Conservation (phyloP, 2,329 filamentous ascomycete species). For the Gnomoniopsis sp. region DNA sequence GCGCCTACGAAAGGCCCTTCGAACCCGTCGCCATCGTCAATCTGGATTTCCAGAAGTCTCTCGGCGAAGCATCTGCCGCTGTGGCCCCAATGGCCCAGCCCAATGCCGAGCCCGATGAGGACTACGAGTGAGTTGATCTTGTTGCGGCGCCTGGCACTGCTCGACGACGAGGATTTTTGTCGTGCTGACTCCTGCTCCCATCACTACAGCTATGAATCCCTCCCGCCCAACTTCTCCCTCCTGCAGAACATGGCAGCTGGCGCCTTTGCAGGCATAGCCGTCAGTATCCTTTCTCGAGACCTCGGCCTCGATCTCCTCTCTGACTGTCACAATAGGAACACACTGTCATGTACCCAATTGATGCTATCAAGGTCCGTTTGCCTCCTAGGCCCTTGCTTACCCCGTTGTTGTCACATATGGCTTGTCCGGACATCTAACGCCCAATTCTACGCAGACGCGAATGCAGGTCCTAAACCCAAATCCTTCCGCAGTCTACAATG, state of each 20-base stretch:
- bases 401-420: too few relatives aligned
- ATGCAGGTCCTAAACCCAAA: slow-evolving; percentile 95
- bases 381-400: too few relatives aligned
- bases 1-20: slow-evolving; percentile 18
- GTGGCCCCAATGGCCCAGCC: slow-evolving; percentile 69
- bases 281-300: slow-evolving; percentile 41
- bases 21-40: slow-evolving; percentile 39
- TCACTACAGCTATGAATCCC: slow-evolving; percentile 73
- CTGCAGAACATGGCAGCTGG: slow-evolving; percentile 93
- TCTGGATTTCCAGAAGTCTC: slow-evolving; percentile 61
- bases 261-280: slow-evolving; percentile 93
- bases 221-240: slow-evolving; percentile 92
- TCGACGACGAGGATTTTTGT: neutral
- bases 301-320: slow-evolving; percentile 17
- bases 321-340: slow-evolving; percentile 65
- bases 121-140: slow-evolving; percentile 58
- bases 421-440: neutral
- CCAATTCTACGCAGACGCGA: slow-evolving; percentile 64
- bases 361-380: slow-evolving; percentile 81
- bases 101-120: slow-evolving; percentile 59
- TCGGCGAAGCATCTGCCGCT: slow-evolving; percentile 63
- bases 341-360: slow-evolving; percentile 98
- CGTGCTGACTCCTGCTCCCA: slow-evolving; percentile 19
- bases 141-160: too few relatives aligned
- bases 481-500: slow-evolving; percentile 77